Base-by-base conservation (phyloP, 2,329 filamentous ascomycete genomes). In the Amesomyces nigricolor region DNA sequence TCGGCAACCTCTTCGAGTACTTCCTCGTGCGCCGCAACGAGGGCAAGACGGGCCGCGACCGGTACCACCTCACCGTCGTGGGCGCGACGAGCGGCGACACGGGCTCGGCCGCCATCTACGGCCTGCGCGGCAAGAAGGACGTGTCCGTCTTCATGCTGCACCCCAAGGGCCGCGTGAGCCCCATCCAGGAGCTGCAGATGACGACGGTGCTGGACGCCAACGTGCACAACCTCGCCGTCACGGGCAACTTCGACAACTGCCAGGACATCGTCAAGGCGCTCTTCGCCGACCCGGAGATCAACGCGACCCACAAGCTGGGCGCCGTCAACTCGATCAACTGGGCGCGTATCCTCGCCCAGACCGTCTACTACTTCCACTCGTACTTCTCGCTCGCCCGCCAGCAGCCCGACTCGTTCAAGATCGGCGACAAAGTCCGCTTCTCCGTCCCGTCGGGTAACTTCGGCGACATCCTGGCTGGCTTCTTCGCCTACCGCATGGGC, bases 271-370 rank as follows among this genome's bases (percentile, higher is more conserved):
- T 99, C 69, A 97, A 99, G 75, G 86, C 88, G 1, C 80, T 99
- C 48, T 96, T 97, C 68, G 86, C 84, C 60, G 92, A 99, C 65
- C 78, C 86, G 2, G 85, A 91, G 53, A 87, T 89, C 69, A 97
- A 97, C 77, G 76, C 80, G 63, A 84, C 82, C 2, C 83, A 92
- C 67, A 90, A 89, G 63, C 86, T 97, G 43, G 92, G 88, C 40
- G 92, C 94, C 43, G 90, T 97, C 63, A 97, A 97, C 77, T 94
- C 88, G 45, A 97, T 97, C 75, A 97, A 97, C 75, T 96, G 87
- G 82, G 88, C 91, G 2, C 82, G 94, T 64, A 97, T 99, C 64
- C 81, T 99, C 38, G 92, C 94, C 11, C 94, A 99, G 75, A 96
- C 95, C 61, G 90, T 89, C 58, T 97, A 96, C 80, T 99, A 96